These are phyloP conservation scores for Neurospora sp. DNA, from an alignment of 2,329 filamentous ascomycete genomes.

Conservation along the genomic window DNA sequence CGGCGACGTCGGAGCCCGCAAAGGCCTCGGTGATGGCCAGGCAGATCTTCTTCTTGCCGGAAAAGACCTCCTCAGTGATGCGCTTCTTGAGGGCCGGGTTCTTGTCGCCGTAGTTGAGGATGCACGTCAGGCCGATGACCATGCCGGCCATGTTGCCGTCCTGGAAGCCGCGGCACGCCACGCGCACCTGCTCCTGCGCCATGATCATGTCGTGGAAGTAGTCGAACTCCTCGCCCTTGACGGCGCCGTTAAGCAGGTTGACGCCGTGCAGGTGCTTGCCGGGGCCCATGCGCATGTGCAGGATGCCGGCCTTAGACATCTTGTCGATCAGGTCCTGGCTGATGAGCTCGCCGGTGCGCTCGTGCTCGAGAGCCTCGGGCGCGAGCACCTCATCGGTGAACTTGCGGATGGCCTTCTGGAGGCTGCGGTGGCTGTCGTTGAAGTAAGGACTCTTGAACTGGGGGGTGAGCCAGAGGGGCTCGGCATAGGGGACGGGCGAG, in stretches of 20 bases:
- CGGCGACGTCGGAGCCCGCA: constrained; percentile 73
- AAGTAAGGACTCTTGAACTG: constrained; percentile 74
- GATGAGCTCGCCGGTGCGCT: constrained; percentile 63
- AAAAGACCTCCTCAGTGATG: constrained; percentile 62
- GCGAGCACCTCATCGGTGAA: constrained; percentile 64
- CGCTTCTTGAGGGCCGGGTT: constrained; percentile 55
- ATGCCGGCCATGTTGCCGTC: constrained; percentile 84
- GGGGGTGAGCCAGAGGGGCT: constrained; percentile 72
- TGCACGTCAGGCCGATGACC: constrained; percentile 70
- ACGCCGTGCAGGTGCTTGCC: constrained; percentile 71
- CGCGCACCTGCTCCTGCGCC: constrained; percentile 60
- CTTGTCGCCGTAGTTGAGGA: constrained; percentile 62
- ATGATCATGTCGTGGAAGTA: constrained; percentile 78
- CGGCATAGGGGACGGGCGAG: constrained; percentile 70
- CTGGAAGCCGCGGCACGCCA: constrained; percentile 69
- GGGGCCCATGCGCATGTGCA: constrained; percentile 76
- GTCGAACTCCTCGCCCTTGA: constrained; percentile 73
- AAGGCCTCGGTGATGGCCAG: constrained; percentile 84
- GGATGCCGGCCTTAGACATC: constrained; percentile 63
- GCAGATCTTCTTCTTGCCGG: constrained; percentile 79
- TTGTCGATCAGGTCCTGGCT: constrained; percentile 62
- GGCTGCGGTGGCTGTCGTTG: constrained; percentile 58
- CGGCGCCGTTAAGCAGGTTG: constrained; percentile 54
- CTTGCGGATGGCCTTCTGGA: constrained; percentile 60
- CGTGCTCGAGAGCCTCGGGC: constrained; percentile 67